Conservation (phyloP, 208 protist genomes). For the Tetramitus jugosus region DNA sequence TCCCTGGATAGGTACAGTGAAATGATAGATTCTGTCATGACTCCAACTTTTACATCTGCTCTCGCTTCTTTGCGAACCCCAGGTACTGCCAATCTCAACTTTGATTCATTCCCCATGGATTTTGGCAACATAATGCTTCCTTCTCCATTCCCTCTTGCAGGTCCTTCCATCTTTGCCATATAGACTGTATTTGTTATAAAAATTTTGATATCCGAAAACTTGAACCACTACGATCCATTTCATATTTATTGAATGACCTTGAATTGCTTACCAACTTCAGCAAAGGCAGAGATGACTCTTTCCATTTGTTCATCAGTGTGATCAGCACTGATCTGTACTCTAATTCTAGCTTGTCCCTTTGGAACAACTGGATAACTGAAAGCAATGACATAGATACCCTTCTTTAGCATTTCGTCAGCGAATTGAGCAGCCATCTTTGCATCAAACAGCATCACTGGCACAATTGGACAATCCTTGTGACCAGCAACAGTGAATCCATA, state of each 20-base stretch:
- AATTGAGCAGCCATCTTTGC: constrained; percentile 61
- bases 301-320: constrained; percentile 62
- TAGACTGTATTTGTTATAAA: too few relatives aligned
- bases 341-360: constrained; percentile 61
- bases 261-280: constrained; percentile 51
- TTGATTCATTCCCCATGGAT: too few relatives aligned
- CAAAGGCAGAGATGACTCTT: constrained; percentile 60
- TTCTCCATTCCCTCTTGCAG: too few relatives aligned
- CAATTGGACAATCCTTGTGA: constrained; percentile 61
- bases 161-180: too few relatives aligned
- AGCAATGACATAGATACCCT: constrained; percentile 73
- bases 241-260: constrained; percentile 39
- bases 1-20: too few relatives aligned
- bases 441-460: constrained; percentile 60
- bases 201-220: too few relatives aligned
- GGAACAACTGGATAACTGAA: constrained; percentile 74
- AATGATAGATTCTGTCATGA: too few relatives aligned
- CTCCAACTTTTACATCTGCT: too few relatives aligned
- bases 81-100: too few relatives aligned
- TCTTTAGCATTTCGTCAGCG: constrained; percentile 62
- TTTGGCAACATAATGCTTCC: too few relatives aligned
- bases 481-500: constrained; percentile 55
- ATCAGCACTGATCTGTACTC: constrained; percentile 70
- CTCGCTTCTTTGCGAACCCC: too few relatives aligned
- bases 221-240: too few relatives aligned